Evolutionary conservation across 352 stramenopile genomes (phyloP), one percentile per base, ranked within the genome.

Genomic region (Phytophthora pini): DNA sequence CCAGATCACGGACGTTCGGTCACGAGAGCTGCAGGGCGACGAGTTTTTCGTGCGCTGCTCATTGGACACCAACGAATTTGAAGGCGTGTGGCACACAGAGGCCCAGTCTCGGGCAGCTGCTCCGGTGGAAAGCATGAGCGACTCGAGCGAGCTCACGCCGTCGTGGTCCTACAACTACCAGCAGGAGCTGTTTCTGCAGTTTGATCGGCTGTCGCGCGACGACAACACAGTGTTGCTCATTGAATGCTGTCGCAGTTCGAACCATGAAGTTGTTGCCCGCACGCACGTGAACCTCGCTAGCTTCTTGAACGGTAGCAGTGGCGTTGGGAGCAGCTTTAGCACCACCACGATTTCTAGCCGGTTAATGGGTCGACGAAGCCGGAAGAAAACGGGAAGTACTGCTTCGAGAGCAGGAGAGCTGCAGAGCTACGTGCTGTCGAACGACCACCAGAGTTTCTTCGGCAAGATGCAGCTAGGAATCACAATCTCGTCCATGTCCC

Each of bases 191-290:
- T 91, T 90, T 61, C 53, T 95, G 59, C 85, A 95, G 65, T 93
- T 95, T 60, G 88, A 95, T 55, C 76, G 80, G 3, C 66, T 95
- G 2, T 94, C 86, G 24, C 78, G 88, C 0, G 88, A 95, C 66
- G 88, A 95, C 66, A 95, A 95, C 58, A 93, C 86, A 17, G 78
- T 94, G 4, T 46, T 95, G 56, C 76, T 95, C 17, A 72, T 95
- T 40, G 84, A 94, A 62, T 94, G 91, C 41, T 95, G 87, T 44
- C 81, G 82, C 8, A 75, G 88, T 20, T 72, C 72, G 9, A 93
- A 84, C 38, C 84, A 86, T 22, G 84, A 95, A 49, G 85, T 93
- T 17, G 77, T 95, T n/a, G 85, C 84, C 8, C 76, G 84, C 2
- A 95, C 86, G 11, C 80, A 92, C 29, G 84, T 95, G 20, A 95